Percentiles rank a stretch among this genome's conserved stretches.
These are phyloP conservation scores for Venturia aucupariae DNA, from an alignment of 2,329 filamentous ascomycete genomes.

Conservation along the genomic window DNA sequence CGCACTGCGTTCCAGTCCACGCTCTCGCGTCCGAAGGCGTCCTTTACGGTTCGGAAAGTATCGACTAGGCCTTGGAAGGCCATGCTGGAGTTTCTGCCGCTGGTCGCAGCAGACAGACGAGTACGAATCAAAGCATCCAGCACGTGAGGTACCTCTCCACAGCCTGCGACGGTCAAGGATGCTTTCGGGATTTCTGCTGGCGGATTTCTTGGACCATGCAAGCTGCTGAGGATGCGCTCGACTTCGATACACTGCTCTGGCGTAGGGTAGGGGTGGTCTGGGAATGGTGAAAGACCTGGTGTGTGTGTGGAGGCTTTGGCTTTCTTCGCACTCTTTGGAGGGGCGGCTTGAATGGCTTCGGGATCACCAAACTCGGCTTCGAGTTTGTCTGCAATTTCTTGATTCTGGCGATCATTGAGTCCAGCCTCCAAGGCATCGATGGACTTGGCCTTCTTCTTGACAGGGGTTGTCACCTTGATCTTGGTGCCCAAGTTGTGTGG, in stretches of 20 bases:
- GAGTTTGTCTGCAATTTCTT: slow-evolving; percentile 4
- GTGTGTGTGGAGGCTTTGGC: slow-evolving; percentile 36
- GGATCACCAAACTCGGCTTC: slow-evolving; percentile 7
- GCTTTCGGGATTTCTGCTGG: slow-evolving; percentile 54
- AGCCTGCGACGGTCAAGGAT: slow-evolving; percentile 62
- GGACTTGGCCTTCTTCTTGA: slow-evolving; percentile 22
- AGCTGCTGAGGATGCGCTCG: slow-evolving; percentile 51
- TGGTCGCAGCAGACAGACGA: slow-evolving; percentile 52
- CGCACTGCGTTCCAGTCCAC: slow-evolving; percentile 68
- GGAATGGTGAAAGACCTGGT: slow-evolving; percentile 53
- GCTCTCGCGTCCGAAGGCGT: slow-evolving; percentile 58
- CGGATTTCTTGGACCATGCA: slow-evolving; percentile 55
- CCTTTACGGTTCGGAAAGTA: slow-evolving; percentile 53
- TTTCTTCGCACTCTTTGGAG: slow-evolving; percentile 21
- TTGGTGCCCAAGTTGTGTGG: slow-evolving; percentile 46
- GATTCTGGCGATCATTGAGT: slow-evolving; percentile 8
- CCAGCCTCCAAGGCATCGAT: neutral
- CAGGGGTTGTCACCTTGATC: slow-evolving; percentile 19
- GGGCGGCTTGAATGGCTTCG: neutral
- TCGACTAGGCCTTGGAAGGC: slow-evolving; percentile 58
- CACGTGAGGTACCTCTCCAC: slow-evolving; percentile 56
- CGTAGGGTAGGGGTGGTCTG: slow-evolving; percentile 56
- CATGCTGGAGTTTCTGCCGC: slow-evolving; percentile 50
- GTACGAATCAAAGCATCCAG: slow-evolving; percentile 56
- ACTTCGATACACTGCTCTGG: slow-evolving; percentile 61